phyloP scores from a whole-genome alignment of 2,329 filamentous ascomycete genomes.

The Fusarium pseudoanthophilum region DNA sequence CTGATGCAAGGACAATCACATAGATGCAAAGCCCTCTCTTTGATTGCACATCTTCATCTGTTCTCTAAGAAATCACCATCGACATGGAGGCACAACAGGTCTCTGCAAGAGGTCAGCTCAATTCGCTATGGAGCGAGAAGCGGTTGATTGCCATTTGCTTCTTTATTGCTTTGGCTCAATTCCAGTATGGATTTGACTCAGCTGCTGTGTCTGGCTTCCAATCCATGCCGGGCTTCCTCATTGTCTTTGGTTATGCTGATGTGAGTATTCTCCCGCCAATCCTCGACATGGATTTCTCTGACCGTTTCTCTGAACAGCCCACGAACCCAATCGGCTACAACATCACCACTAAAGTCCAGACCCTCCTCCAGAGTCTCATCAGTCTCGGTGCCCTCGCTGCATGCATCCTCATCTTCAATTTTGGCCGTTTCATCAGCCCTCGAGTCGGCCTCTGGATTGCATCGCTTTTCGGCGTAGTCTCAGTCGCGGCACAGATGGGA shows the following conservation, averaged over 20 bases:
- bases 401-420: background rate
- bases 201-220: background rate
- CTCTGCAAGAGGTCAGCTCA: background rate
- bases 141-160: background rate
- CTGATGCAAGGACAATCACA: background rate
- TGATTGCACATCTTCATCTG: too few species aligned
- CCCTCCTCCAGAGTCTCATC: background rate
- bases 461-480: background rate
- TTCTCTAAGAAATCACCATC: background rate
- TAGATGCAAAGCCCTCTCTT: background rate
- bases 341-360: background rate
- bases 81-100: background rate
- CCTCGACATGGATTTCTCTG: background rate
- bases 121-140: background rate
- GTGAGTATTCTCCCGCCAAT: too few species aligned
- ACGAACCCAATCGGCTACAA: background rate
- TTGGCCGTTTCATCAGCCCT: background rate
- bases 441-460: background rate
- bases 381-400: background rate
- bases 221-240: background rate
- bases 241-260: background rate
- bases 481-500: background rate
- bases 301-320: background rate
- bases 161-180: background rate
- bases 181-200: background rate